A percentile compares a stretch with the other conserved stretches of the same genome.
phyloP scores from a whole-genome alignment of 2,329 filamentous ascomycete genomes.

The Didymosphaeria variabile region DNA sequence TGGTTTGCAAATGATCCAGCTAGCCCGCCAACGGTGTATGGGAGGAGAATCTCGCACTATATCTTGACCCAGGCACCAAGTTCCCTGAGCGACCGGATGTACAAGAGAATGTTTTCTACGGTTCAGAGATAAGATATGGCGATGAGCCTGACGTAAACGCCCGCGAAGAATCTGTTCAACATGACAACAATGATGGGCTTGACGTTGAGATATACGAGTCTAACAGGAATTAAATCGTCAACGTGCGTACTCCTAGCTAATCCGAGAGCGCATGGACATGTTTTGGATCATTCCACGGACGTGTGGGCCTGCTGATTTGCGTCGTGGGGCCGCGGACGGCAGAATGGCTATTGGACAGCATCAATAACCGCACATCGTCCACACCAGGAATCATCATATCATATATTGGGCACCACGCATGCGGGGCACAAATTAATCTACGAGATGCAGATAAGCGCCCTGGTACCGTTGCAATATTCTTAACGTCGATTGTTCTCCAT shows the following conservation, averaged over 20 bases:
- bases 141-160: too few relatives aligned
- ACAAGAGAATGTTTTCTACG: not conserved
- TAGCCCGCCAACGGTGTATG: not conserved
- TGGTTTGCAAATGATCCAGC: not conserved
- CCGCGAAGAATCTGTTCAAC: too few relatives aligned
- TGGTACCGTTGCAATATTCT: not conserved
- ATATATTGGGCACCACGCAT: not conserved
- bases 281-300: not conserved
- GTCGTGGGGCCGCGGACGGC: conserved; percentile 7
- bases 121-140: too few relatives aligned
- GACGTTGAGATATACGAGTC: too few relatives aligned
- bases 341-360: conserved; percentile 10
- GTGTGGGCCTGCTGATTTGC: not conserved
- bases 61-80: not conserved
- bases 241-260: too few relatives aligned
- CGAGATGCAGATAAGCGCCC: not conserved
- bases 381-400: not conserved
- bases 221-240: too few relatives aligned
- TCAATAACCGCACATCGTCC: not conserved
- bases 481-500: not conserved
- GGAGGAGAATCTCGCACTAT: not conserved
- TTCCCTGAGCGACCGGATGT: not conserved
- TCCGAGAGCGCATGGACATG: too few relatives aligned
- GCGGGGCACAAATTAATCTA: not conserved
- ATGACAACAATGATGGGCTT: too few relatives aligned